Base-by-base conservation (phyloP, 441 rosid species). In the California macrophylla region DNA sequence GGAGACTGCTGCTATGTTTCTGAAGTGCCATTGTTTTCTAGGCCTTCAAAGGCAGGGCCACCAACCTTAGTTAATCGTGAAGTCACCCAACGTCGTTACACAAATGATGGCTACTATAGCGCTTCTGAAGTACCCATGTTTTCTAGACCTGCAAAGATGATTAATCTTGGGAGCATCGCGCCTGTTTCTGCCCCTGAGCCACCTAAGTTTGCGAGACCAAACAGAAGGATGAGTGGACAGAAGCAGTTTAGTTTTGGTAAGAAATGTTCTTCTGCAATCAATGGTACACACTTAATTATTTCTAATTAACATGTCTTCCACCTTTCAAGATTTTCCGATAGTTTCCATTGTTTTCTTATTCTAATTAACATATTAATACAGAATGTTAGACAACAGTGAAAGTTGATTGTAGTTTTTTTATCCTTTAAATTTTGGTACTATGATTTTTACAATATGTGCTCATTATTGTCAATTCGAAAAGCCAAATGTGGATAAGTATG, bases 151-250 rank as follows among this genome's bases (percentile, higher is more conserved):
- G 34, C 74, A 50, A 77, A 62, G 73, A 65, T 72, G 29, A 84
- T 76, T 12, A 71, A 42, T 21, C 13, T 21, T 61, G 66, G 69
- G 15, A 40, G 67, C 6, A n/a, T 20, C 12, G 74, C 62, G 36
- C 66, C 77, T 69, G 67, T 66, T 6, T 36, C 72, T 38, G 30
- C 62, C 47, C 63, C 72, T 10, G 82, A 80, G 20, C 77, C 74
- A 50, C 93, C 91, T 12, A 69, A 58, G 29, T 86, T 85, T 74
- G 77, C 92, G 36, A 78, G 78, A 72, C 81, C 82, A 58, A 76
- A 74, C 70, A 69, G 69, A 66, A 61, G 66, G 52, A 69, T 60
- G 40, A 18, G 1, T 50, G 30, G 67, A 68, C 64, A 73, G n/a
- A 69, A 26, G 72, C 74, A 66, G 26, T 66, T 67, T 32, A 23